Evolutionary conservation across 352 stramenopile genomes (phyloP), one percentile per base, ranked within the genome.

Genomic region (Saprolegnia diclina): DNA sequence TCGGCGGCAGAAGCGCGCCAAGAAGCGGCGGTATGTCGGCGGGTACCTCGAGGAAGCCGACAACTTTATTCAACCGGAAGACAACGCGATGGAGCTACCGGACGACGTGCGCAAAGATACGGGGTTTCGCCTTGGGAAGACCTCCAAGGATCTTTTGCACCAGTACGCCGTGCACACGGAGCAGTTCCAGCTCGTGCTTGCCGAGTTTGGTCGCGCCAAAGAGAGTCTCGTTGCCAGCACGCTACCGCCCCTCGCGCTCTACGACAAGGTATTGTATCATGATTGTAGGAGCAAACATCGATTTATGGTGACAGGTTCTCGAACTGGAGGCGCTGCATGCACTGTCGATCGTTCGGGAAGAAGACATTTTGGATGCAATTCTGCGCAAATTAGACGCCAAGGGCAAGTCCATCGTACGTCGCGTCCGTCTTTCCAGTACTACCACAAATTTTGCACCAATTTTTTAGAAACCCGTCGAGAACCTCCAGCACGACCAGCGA

Each of bases 101-200:
- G 78, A 94, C 0, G 88, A 95, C 71, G 82, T 95, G 1, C 73
- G 78, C 9, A 71, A 82, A 62, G 77, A 88, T 64, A 85, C 81
- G 24, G 70, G 80, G 9, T 78, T 94, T 45, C 77, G 74, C 35
- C 44, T 88, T 10, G 80, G 73, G 4, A 83, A 80, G 52, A 74
- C 77, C 0, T 77, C 79, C 32, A 71, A 65, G 0, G 77, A 82
- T 24, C 65, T 88, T 10, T 56, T 70, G 19, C 18, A 55, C 3
- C 77, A 86, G 42, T 64, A 86, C 1, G 52, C 79, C 11, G 7
- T 40, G 19, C 61, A 73, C 21, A 18, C 67, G 6, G 32, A 19
- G 18, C 7, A 22, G 35, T 73, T 73, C 66, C 38, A 71, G 9
- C n/a, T 35, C 13, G 54, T 59, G 35, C 14, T 67, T 57, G 55